Conservation (phyloP, 495 filamentous ascomycete genomes). For the Aspergillus conjunctus region DNA sequence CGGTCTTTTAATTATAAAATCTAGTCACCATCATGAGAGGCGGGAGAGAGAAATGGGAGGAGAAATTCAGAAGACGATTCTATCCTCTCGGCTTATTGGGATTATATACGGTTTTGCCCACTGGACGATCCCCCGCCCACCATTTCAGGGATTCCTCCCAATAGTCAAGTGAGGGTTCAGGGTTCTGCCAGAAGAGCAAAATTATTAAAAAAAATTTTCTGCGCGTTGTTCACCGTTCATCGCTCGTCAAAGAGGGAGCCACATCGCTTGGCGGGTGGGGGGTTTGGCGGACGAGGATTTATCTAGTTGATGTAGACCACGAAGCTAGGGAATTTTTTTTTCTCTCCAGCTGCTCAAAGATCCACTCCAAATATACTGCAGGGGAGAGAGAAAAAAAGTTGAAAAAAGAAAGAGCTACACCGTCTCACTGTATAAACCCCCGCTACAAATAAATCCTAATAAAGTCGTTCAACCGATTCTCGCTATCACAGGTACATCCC, state of each 20-base stretch:
- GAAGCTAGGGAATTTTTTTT: conserved; percentile 1
- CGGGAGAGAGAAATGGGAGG: background rate
- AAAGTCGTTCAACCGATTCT: conserved; percentile 26
- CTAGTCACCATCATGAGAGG: conserved; percentile 10
- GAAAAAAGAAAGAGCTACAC: conserved; percentile 3
- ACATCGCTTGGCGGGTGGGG: conserved; percentile 19
- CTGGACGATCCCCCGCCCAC: conserved; percentile 21
- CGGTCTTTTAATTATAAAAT: conserved; percentile 4
- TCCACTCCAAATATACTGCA: background rate
- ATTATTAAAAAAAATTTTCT: conserved; percentile 9
- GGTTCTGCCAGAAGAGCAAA: background rate
- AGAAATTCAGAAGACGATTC: conserved; percentile 8
- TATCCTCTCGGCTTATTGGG: background rate
- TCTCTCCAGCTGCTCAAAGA: background rate
- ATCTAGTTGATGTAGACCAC: background rate
- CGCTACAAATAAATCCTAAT: background rate
- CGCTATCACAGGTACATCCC: conserved; percentile 64
- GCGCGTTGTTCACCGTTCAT: conserved; percentile 12
- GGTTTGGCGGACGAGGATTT: conserved; percentile 9
- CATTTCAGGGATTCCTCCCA: conserved; percentile 6
- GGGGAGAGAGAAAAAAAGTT: background rate
- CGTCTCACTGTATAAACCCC: conserved; percentile 6
- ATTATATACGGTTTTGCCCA: conserved; percentile 21
- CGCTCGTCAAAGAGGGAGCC: conserved; percentile 11
- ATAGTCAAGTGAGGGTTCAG: background rate